Conservation (phyloP, 2,329 filamentous ascomycete species). For the Fusarium continuum region DNA sequence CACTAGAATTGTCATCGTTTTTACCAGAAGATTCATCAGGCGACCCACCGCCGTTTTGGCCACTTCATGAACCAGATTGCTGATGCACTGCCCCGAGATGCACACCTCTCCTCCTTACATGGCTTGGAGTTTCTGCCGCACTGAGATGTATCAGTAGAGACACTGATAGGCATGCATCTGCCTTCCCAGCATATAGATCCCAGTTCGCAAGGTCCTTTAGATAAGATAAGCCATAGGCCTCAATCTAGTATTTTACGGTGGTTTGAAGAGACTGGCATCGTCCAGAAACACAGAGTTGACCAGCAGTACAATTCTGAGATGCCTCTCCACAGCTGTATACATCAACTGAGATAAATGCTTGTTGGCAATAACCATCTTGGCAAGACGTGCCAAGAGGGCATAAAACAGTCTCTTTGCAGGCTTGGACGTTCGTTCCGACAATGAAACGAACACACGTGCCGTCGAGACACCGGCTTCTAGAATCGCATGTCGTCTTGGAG, state of each 20-base stretch:
- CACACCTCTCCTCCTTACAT: slow-evolving; percentile 18
- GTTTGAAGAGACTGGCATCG: slow-evolving; percentile 7
- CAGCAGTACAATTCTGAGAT: slow-evolving; percentile 12
- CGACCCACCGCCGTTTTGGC: background rate
- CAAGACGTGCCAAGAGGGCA: slow-evolving; percentile 20
- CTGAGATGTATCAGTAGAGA: slow-evolving; percentile 17
- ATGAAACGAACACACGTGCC: slow-evolving; percentile 25
- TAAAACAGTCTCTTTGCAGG: slow-evolving; percentile 8
- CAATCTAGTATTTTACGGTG: background rate
- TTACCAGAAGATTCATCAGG: background rate
- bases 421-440: slow-evolving; percentile 24
- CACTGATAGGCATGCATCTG: slow-evolving; percentile 8
- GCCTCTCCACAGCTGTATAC: slow-evolving; percentile 18
- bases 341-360: slow-evolving; percentile 16
- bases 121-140: slow-evolving; percentile 5
- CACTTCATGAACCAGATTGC: slow-evolving; percentile 5
- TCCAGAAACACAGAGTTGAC: slow-evolving; percentile 24
- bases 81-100: slow-evolving; percentile 18
- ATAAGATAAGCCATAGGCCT: slow-evolving; percentile 3
- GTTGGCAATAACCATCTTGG: slow-evolving; percentile 13
- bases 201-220: slow-evolving; percentile 5
- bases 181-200: slow-evolving; percentile 10
- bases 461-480: slow-evolving; percentile 34
- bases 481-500: slow-evolving; percentile 9
- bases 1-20: background rate